Evolutionary conservation across 257 asterid genomes (phyloP), one percentile per base, ranked within the genome.

Genomic region (Handroanthus guayacan): DNA sequence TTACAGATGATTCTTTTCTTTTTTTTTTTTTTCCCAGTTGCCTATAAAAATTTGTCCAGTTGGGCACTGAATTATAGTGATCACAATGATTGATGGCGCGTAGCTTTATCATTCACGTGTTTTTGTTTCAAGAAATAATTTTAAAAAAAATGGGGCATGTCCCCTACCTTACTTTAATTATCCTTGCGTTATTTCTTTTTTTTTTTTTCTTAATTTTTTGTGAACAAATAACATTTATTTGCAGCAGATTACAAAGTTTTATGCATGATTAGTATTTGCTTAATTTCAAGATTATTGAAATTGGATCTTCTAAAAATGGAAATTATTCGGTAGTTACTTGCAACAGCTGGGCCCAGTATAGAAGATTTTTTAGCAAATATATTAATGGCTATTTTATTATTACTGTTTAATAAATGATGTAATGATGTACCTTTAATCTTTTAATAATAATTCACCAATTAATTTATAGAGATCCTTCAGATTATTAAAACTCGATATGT

Each of bases 61-160:
- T 76, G 58, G 47, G 67, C 79, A 58, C 71, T 71, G 80, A 36
- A 64, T 65, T 54, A 61, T 52, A 78, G 57, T 60, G 38, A 58
- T 60, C 55, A 6, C 63, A 58, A 5, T 5, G 1, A 3, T 68
- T 75, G 13, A 75, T 62, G 1, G 31, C 1, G 31, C 31, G 31
- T 55, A 12, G 8, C 63, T 3, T 5, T 3, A 62, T 5, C 12
- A 75, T 4, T 57, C 9, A 31, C 8, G n/a, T 20, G 16, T 17
- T 38, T 11, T n/a, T 36, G 6, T 11, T 47, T 41, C 0, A 41
- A 41, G 45, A 41, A 47, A 18, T 13, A 4, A 44, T n/a, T 41
- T 41, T 41, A 64, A 17, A 51, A 37, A 37, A 25, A 34, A 11
- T 3, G 31, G 31, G 16, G 6, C 65, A 43, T 54, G 37, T n/a